phyloP scores from a whole-genome alignment of 805 yeast species.

The Saccharomycopsis malanga region DNA sequence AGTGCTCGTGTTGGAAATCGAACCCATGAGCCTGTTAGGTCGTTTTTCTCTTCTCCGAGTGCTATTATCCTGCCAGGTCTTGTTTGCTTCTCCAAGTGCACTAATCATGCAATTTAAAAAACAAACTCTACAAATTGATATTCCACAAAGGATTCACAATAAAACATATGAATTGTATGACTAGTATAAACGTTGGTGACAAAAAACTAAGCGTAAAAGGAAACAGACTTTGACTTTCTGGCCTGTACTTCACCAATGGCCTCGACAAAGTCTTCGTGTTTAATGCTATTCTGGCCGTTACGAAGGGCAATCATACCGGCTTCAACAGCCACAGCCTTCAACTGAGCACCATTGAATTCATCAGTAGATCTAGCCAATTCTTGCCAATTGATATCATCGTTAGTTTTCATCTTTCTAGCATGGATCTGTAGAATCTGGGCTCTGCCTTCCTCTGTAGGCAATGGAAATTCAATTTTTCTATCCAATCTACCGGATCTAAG shows the following conservation, averaged over 20 bases:
- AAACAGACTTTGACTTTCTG: conserved; percentile 88
- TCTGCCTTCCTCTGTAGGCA: conserved; percentile 95
- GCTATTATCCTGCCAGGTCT: no score
- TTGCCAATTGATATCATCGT: conserved; percentile 90
- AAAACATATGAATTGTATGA: no score
- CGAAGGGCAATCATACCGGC: conserved; percentile 99
- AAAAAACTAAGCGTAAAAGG: conserved; percentile 75
- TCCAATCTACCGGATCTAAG: conserved; percentile 96
- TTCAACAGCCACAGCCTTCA: conserved; percentile 97
- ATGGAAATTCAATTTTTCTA: conserved; percentile 95
- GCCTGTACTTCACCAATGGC: conserved; percentile 98
- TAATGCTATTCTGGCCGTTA: conserved; percentile 83
- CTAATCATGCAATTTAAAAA: background rate
- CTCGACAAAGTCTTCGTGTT: conserved; percentile 97
- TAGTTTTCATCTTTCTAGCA: conserved; percentile 93
- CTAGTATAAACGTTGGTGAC: background rate
- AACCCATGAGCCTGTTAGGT: no score
- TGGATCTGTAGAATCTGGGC: conserved; percentile 96
- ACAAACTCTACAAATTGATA: background rate
- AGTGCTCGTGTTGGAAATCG: no score
- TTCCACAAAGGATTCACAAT: no score
- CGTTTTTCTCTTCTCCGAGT: no score
- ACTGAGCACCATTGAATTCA: conserved; percentile 98
- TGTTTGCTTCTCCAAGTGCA: no score
- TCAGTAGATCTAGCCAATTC: conserved; percentile 97